Conservation (phyloP, 257 asterid genomes). For the Solanum rostratum region DNA sequence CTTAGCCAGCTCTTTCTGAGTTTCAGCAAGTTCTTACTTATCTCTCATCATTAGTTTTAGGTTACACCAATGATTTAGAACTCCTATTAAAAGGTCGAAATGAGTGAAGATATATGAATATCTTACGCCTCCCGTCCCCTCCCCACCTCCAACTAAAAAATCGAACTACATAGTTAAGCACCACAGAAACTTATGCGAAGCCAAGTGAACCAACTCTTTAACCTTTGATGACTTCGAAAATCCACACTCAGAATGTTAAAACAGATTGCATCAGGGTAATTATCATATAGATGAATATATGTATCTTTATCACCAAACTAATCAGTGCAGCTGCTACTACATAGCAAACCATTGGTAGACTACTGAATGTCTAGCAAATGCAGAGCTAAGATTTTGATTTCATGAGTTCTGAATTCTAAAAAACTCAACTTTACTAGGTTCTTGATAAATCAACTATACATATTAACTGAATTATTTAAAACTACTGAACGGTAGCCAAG, state of each 20-base stretch:
- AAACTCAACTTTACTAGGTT: neutral
- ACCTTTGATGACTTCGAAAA: neutral
- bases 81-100: neutral
- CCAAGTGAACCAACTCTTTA: neutral
- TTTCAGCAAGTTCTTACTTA: slow-evolving; percentile 10
- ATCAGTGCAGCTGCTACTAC: neutral
- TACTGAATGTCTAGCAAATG: neutral
- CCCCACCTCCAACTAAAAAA: neutral
- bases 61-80: neutral
- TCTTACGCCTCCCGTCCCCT: neutral
- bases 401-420: neutral
- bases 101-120: neutral
- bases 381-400: neutral
- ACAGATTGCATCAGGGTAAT: neutral
- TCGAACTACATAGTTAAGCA: neutral
- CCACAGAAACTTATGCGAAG: neutral
- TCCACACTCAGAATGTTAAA: neutral
- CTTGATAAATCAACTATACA: neutral
- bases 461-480: neutral
- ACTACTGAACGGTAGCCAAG: too few species aligned
- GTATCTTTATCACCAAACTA: neutral
- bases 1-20: slow-evolving; percentile 15
- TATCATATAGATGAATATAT: neutral
- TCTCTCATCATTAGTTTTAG: neutral
- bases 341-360: neutral